Evolutionary conservation across 2,329 filamentous ascomycete species (phyloP).

Genomic region (Beauveria sp.): DNA sequence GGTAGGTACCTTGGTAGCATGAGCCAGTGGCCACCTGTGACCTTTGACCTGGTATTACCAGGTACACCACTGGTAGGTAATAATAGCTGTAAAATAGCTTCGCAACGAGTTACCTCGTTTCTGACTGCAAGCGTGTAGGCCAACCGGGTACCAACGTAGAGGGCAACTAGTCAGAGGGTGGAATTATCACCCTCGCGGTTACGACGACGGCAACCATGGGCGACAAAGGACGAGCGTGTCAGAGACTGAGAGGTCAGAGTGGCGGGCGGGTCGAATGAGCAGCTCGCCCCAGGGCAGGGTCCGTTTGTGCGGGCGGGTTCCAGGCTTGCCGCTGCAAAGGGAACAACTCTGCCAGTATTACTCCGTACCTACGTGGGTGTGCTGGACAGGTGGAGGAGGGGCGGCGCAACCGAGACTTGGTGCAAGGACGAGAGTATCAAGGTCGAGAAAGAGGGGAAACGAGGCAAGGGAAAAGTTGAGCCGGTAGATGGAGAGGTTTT

Average conservation of each 20-base stretch:
- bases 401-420: not conserved
- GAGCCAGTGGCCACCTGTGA: not conserved
- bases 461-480: not conserved
- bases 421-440: not conserved
- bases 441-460: not conserved
- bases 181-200: too few species aligned
- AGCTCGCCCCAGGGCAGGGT: constrained; percentile 2
- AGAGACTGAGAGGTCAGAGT: constrained; percentile 8
- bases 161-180: too few species aligned
- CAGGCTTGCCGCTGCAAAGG: not conserved
- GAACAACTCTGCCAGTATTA: not conserved
- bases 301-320: constrained; percentile 3
- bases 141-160: too few species aligned
- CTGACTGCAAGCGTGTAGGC: too few species aligned
- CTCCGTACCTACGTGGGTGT: not conserved
- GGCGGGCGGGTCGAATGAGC: constrained; percentile 7
- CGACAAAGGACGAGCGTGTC: constrained; percentile 1
- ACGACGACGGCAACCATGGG: too few species aligned
- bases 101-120: too few species aligned
- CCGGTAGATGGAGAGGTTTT: not conserved
- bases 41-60: too few species aligned
- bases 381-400: not conserved
- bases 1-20: not conserved
- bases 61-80: too few species aligned
- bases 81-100: too few species aligned